Base-by-base conservation (phyloP, 2,329 filamentous ascomycete species). In the Colletotrichum noveboracense region DNA sequence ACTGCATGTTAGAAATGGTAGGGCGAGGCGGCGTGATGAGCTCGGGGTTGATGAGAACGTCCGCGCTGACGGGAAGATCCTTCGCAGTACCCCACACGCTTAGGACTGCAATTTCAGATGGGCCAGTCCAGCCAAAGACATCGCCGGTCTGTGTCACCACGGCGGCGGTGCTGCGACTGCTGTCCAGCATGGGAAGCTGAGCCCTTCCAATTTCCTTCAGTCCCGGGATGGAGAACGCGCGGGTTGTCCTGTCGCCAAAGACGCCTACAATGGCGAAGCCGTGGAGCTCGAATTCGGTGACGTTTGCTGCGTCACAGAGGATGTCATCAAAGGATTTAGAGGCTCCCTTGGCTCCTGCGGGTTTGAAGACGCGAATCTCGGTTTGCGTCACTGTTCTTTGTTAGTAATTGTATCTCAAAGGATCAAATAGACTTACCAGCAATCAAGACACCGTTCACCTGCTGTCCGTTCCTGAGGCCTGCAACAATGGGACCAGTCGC, bases 1-100 rank as follows among this genome's bases (percentile, higher is more conserved):
- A 99, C 85, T 98, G 96, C 48, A 99, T 85, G 80, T 97, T 98
- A 24, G 95, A 97, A 76, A 99, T 99, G 0, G 96, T 98, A 1
- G 97, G 97, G 3, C 97, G 92, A 14, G 95, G 90, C 3, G 96
- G 96, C 26, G 94, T 90, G 18, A 90, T 82, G 1, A 95, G 90
- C 74, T 94, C 89, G 0, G 94, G 93, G 82, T 98, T 98, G 84
- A 95, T 91, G 5, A 99, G 88, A 9, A 88, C 91, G 82, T 98
- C 96, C n/a, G 91, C 85, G 1, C 87, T 88, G 68, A 89, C 92
- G 75, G 90, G 91, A 76, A 95, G 86, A 32, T 88, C 85, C 76
- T 92, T 88, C 6, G 94, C 95, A 2, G 91, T 91, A 16, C 96
- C 96, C 92, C 96, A 98, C 14, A 96, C 91, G 75, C 95, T 94